A percentile compares a stretch with the other conserved stretches of the same genome.
Conservation (phyloP, 768 basidiomycete genomes). For the Mycena haematopus region DNA sequence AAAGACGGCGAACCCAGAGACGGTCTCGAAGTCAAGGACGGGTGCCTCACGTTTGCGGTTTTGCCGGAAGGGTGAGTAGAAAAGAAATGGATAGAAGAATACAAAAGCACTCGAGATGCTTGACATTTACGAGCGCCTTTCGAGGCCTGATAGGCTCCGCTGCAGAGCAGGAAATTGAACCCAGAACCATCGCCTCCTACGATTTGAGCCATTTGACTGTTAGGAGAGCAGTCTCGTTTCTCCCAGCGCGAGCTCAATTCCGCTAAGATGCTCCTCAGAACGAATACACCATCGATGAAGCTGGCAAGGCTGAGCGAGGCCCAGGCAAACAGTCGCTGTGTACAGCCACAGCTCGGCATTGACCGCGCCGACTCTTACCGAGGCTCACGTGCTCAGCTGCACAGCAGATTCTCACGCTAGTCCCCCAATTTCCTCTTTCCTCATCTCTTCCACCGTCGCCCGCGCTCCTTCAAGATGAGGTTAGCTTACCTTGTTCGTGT, state of each 20-base stretch:
- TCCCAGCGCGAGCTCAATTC: too few species aligned
- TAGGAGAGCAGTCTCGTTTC: too few species aligned
- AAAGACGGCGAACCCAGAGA: slow-evolving; percentile 69
- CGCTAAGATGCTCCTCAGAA: too few species aligned
- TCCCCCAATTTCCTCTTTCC: neutral
- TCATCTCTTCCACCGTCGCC: slow-evolving; percentile 24
- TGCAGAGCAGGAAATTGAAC: too few species aligned
- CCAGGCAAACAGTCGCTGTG: too few species aligned
- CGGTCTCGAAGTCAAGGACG: slow-evolving; percentile 85
- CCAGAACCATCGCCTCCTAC: too few species aligned
- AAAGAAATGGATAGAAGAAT: slow-evolving; percentile 86
- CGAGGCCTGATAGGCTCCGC: too few species aligned
- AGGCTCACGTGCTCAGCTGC: neutral
- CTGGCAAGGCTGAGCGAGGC: too few species aligned
- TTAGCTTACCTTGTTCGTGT: slow-evolving; percentile 39
- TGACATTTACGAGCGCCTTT: slow-evolving; percentile 13
- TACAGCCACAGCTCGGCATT: too few species aligned
- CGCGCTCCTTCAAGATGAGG: slow-evolving; percentile 69
- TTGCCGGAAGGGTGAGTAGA: slow-evolving; percentile 80
- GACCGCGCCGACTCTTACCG: neutral
- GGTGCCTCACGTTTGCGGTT: slow-evolving; percentile 80
- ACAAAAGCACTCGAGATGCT: slow-evolving; percentile 56
- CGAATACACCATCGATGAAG: too few species aligned
- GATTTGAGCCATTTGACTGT: too few species aligned
- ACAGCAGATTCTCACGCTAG: neutral